Conservation (phyloP, 2,329 filamentous ascomycete species). For the Nigrospora sphaerica region DNA sequence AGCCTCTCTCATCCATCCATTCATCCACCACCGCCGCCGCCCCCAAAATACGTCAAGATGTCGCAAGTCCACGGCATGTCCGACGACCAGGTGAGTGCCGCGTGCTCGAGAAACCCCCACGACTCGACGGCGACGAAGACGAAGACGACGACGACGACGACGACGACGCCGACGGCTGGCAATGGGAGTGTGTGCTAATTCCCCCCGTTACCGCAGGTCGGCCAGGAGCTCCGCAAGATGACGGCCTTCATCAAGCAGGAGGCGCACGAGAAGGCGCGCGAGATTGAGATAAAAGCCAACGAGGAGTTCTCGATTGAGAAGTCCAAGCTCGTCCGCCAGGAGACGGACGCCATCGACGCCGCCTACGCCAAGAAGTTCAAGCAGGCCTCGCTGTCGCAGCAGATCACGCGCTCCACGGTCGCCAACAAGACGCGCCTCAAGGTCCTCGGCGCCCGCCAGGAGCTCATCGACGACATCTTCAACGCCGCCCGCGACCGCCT, state of each 20-base stretch:
- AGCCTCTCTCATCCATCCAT: no score
- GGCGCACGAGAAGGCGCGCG: conserved; percentile 90
- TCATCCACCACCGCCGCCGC: not conserved
- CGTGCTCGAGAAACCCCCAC: conserved; percentile 8
- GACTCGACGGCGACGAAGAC: not conserved
- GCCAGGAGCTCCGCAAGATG: conserved; percentile 99
- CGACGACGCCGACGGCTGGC: conserved; percentile 5
- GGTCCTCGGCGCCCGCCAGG: conserved; percentile 80
- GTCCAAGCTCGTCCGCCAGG: conserved; percentile 93
- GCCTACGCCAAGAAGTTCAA: conserved; percentile 99
- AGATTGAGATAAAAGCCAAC: conserved; percentile 97
- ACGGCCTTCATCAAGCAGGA: conserved; percentile 99
- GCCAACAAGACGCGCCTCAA: conserved; percentile 93
- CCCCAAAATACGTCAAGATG: conserved; percentile 54
- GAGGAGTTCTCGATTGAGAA: conserved; percentile 99
- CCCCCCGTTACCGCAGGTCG: conserved; percentile 56
- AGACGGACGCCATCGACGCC: conserved; percentile 85
- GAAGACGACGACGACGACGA: not conserved
- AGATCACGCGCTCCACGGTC: conserved; percentile 94
- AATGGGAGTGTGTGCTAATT: conserved; percentile 5
- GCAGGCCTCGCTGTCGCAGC: conserved; percentile 95
- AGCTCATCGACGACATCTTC: conserved; percentile 86
- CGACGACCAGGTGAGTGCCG: conserved; percentile 76
- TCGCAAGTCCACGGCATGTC: conserved; percentile 91
- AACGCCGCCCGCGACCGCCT: conserved; percentile 71